A percentile compares a stretch with the other conserved stretches of the same genome.
These are phyloP conservation scores for Naganishia onofrii DNA, from an alignment of 768 basidiomycete species.

Conservation along the genomic window DNA sequence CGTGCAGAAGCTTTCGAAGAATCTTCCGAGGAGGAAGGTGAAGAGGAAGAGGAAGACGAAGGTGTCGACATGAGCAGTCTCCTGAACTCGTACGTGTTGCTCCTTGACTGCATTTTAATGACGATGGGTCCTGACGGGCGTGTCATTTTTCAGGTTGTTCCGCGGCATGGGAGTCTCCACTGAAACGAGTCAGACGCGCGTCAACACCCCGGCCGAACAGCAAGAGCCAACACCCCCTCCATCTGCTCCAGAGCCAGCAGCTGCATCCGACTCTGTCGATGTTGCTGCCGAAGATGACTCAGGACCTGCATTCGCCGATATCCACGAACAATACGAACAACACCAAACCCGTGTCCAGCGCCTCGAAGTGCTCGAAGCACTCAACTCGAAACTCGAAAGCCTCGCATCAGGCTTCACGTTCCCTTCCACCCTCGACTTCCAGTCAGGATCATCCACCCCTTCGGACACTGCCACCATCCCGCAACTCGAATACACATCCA, in stretches of 20 bases:
- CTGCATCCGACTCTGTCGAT: background rate
- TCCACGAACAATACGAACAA: conserved; percentile 22
- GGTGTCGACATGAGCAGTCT: background rate
- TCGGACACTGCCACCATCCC: conserved; percentile 10
- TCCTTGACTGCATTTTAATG: background rate
- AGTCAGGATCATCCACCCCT: background rate
- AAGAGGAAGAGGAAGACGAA: background rate
- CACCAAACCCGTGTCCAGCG: conserved; percentile 27
- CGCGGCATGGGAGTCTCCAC: background rate
- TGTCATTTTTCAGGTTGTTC: background rate
- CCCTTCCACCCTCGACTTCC: conserved; percentile 30
- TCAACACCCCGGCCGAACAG: background rate
- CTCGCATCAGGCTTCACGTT: conserved; percentile 21
- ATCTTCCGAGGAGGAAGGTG: background rate
- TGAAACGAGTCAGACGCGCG: background rate
- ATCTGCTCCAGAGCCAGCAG: background rate
- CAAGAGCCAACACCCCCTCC: background rate
- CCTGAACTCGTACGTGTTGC: background rate
- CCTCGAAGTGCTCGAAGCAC: conserved; percentile 29
- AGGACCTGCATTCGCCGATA: background rate
- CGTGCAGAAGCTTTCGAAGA: background rate
- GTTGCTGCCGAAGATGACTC: background rate
- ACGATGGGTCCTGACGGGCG: background rate
- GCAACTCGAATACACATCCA: conserved; percentile 60
- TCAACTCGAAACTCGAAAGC: conserved; percentile 23